phyloP scores from a whole-genome alignment of 2,329 filamentous ascomycete genomes.

The Ascochyta fabae region DNA sequence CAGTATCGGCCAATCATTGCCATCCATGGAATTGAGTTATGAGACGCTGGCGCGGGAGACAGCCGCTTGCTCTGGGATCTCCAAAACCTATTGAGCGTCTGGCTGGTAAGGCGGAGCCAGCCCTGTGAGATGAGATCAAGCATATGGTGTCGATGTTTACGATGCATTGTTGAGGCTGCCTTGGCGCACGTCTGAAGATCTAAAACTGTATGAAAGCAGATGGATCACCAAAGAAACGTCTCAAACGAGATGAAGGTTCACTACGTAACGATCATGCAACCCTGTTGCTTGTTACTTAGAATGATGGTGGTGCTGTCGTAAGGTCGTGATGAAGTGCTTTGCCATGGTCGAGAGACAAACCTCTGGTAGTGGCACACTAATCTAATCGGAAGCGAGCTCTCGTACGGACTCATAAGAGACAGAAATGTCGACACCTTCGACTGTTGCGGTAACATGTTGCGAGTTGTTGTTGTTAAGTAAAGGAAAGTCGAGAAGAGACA shows the following conservation, averaged over 20 bases:
- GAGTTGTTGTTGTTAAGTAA: neutral
- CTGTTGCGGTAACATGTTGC: neutral
- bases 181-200: constrained; percentile 1
- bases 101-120: constrained; percentile 5
- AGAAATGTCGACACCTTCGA: neutral
- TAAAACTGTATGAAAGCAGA: constrained; percentile 2
- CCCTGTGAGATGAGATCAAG: neutral
- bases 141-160: constrained; percentile 1
- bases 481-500: neutral
- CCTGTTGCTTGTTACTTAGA: neutral
- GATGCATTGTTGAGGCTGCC: constrained; percentile 3
- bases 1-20: constrained; percentile 28
- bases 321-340: no score
- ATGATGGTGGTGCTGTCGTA: neutral
- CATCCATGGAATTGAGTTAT: constrained; percentile 20
- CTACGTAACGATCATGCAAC: neutral
- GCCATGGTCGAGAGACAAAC: neutral
- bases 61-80: constrained; percentile 20
- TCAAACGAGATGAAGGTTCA: neutral
- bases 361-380: no score
- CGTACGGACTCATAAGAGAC: neutral
- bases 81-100: constrained; percentile 29
- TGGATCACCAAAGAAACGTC: neutral
- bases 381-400: neutral
- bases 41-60: constrained; percentile 39